These are phyloP conservation scores for Dendrobium nobile DNA, from an alignment of 106 monocot species.

Conservation along the genomic window DNA sequence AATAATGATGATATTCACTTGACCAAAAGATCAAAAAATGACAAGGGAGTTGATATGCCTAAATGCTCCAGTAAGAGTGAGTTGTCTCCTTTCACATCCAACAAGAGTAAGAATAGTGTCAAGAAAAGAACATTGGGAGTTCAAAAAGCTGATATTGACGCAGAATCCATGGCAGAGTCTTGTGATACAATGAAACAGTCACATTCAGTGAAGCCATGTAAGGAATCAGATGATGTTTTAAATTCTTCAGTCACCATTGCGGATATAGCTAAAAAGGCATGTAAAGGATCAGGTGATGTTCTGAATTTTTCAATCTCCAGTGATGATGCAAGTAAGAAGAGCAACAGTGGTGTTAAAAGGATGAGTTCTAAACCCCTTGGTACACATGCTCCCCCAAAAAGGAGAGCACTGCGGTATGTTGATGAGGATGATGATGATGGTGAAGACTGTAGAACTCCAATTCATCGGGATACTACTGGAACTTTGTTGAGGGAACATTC, in stretches of 20 bases:
- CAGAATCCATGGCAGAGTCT: slow-evolving; percentile 7
- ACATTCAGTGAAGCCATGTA: neutral
- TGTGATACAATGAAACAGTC: slow-evolving; percentile 4
- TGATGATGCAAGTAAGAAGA: neutral
- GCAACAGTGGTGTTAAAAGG: neutral
- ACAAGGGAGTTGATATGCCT: slow-evolving; percentile 11
- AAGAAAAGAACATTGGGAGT: slow-evolving; percentile 17
- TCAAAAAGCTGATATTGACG: slow-evolving; percentile 17
- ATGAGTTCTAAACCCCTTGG: slow-evolving; percentile 7
- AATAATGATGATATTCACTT: slow-evolving; percentile 22
- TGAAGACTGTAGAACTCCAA: slow-evolving; percentile 51
- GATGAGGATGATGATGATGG: slow-evolving; percentile 46
- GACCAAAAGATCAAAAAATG: slow-evolving; percentile 48
- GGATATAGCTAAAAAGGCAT: neutral
- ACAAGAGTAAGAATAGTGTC: slow-evolving; percentile 17
- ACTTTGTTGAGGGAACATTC: slow-evolving; percentile 17
- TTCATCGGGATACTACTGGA: slow-evolving; percentile 32
- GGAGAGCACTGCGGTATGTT: slow-evolving; percentile 57
- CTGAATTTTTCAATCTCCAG: neutral
- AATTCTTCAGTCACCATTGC: neutral
- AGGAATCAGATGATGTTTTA: slow-evolving; percentile 4
- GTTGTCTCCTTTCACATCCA: slow-evolving; percentile 14
- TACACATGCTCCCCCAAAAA: slow-evolving; percentile 18
- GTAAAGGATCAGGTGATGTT: neutral
- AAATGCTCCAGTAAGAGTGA: slow-evolving; percentile 17